These are phyloP conservation scores for Botrytis cinerea DNA, from an alignment of 2,329 filamentous ascomycete genomes.

Conservation along the genomic window DNA sequence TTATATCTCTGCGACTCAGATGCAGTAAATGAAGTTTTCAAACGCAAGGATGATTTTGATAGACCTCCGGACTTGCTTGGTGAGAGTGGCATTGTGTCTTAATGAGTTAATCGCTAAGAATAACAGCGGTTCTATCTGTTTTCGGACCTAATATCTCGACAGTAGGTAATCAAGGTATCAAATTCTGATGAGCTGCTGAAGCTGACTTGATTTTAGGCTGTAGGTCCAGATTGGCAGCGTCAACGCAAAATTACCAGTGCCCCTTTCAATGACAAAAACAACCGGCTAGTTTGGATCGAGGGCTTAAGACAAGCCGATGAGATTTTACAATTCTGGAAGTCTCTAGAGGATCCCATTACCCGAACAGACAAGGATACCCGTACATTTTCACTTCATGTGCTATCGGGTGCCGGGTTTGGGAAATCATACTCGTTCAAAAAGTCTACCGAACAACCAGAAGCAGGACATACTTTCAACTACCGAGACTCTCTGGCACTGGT, in stretches of 20 bases:
- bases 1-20: conserved; percentile 13
- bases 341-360: background rate
- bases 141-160: conserved; percentile 13
- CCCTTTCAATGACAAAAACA: conserved; percentile 15
- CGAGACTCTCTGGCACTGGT: background rate
- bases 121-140: background rate
- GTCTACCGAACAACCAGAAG: background rate
- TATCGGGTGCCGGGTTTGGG: conserved; percentile 4
- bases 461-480: background rate
- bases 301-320: conserved; percentile 11
- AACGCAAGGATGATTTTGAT: conserved; percentile 16
- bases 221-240: conserved; percentile 12
- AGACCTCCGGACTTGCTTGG: conserved; percentile 15
- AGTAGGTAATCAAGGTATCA: background rate
- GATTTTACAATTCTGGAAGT: conserved; percentile 18
- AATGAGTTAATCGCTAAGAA: background rate
- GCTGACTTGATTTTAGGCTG: background rate
- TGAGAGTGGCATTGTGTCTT: background rate
- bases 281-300: conserved; percentile 10
- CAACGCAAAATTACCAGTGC: conserved; percentile 12
- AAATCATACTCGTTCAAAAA: conserved; percentile 15
- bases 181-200: background rate
- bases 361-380: conserved; percentile 6
- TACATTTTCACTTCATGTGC: conserved; percentile 3
- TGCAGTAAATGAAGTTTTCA: conserved; percentile 14